Conservation (phyloP, 768 basidiomycete genomes). For the Kockovaella imperatae region DNA sequence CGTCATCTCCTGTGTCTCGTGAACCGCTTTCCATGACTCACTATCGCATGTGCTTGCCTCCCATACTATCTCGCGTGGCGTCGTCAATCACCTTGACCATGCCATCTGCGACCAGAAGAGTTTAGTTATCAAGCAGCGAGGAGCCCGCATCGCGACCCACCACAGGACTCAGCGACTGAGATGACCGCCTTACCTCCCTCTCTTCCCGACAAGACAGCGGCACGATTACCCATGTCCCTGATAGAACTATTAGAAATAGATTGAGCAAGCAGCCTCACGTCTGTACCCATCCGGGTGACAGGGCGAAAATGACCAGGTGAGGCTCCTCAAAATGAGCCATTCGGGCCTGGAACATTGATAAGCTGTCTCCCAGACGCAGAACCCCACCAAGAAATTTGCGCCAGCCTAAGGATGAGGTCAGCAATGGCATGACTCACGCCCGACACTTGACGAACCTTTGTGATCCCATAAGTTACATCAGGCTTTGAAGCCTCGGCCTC, state of each 20-base stretch:
- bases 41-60: slow-evolving; percentile 24
- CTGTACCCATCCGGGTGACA: slow-evolving; percentile 29
- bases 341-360: slow-evolving; percentile 4
- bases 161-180: slow-evolving; percentile 23
- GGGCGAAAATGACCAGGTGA: slow-evolving; percentile 22
- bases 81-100: slow-evolving; percentile 29
- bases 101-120: slow-evolving; percentile 10
- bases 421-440: not conserved
- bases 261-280: slow-evolving; percentile 8
- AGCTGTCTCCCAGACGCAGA: not conserved
- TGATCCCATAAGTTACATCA: slow-evolving; percentile 26
- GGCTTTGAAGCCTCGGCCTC: slow-evolving; percentile 24
- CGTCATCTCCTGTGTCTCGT: not conserved
- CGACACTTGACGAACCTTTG: not conserved
- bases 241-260: not conserved
- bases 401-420: not conserved
- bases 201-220: slow-evolving; percentile 5
- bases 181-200: slow-evolving; percentile 26
- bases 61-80: slow-evolving; percentile 25
- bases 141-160: slow-evolving; percentile 12
- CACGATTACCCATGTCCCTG: slow-evolving; percentile 22
- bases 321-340: slow-evolving; percentile 33
- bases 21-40: slow-evolving; percentile 4
- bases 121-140: not conserved
- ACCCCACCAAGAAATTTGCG: slow-evolving; percentile 2